Evolutionary conservation across 2,329 filamentous ascomycete species (phyloP).

Genomic region (Botryotinia convoluta): DNA sequence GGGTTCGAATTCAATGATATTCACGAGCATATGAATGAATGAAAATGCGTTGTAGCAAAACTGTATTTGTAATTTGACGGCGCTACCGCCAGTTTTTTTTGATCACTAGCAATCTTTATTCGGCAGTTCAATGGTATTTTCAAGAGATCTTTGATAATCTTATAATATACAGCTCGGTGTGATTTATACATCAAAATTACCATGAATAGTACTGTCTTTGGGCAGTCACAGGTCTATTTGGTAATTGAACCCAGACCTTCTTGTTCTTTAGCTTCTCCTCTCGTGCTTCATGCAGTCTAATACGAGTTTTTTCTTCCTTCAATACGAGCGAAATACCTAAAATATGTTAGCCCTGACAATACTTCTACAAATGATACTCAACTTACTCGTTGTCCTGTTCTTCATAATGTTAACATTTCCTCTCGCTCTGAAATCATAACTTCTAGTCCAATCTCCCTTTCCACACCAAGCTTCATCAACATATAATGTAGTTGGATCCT

Average conservation of each 20-base stretch:
- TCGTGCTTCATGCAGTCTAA: slow-evolving; percentile 75
- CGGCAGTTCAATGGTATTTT: neutral
- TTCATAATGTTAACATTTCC: slow-evolving; percentile 66
- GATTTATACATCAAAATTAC: slow-evolving; percentile 48
- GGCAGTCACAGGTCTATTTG: slow-evolving; percentile 77
- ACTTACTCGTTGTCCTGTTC: slow-evolving; percentile 73
- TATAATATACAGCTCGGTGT: slow-evolving; percentile 14
- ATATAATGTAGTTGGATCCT: slow-evolving; percentile 79
- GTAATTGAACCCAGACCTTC: slow-evolving; percentile 83
- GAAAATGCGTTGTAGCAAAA: neutral
- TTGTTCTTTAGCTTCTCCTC: slow-evolving; percentile 71
- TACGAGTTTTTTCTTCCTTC: slow-evolving; percentile 90
- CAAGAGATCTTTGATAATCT: slow-evolving; percentile 5
- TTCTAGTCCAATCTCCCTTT: slow-evolving; percentile 56
- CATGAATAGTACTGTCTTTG: slow-evolving; percentile 91
- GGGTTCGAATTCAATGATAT: neutral
- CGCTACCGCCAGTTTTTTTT: neutral
- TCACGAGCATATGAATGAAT: neutral
- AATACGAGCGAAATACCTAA: slow-evolving; percentile 74
- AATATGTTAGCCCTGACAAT: slow-evolving; percentile 19
- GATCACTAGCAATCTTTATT: neutral
- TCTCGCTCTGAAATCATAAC: slow-evolving; percentile 70
- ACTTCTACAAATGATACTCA: neutral
- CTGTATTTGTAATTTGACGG: neutral
- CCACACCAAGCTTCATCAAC: slow-evolving; percentile 92